Base-by-base conservation (phyloP, 2,329 filamentous ascomycete species). In the Ascochyta pisi region DNA sequence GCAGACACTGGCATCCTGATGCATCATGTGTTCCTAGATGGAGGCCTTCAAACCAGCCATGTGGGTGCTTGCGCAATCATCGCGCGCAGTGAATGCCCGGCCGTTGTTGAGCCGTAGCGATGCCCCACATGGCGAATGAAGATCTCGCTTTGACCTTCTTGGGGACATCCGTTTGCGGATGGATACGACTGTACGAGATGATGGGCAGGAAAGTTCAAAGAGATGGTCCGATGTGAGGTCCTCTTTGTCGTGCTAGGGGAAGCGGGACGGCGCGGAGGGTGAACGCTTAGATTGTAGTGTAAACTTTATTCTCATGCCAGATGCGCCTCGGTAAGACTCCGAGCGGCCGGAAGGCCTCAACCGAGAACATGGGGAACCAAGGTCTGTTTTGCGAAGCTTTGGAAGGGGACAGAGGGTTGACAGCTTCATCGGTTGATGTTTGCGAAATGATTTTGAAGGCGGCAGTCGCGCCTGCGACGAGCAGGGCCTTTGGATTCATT, bases 261-360 rank as follows among this genome's bases (percentile, higher is more conserved):
- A 7, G 22, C 53, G 53, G 53, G 37, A 50, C 38, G 53, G 47
- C 41, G 47, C 47, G 41, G 41, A 42, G 42, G 24, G 37, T 37
- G 19, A 39, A 47, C 37, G 37, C 24, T 33, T 33, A 42, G 52
- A 50, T 40, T 1, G 40, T 41, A 34, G 39, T 23, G 9, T 1
- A 33, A 50, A 55, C 46, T 19, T 16, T 40, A 35, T 19, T 29
- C 10, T n/a, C 15, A 35, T 43, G 33, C 26, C 16, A 26, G 13
- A 19, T 48, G 26, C 45, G 34, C 19, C n/a, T 54, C 52, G 52
- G 46, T 19, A 42, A 15, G 16, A 37, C 44, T 24, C 46, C 41
- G 40, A 35, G 35, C 41, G n/a, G 41, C 9, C 29, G 16, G 46
- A 16, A 47, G 23, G n/a, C 34, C 26, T 5, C 34, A 26, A 26